Evolutionary conservation across 495 filamentous ascomycete genomes (phyloP).

Genomic region (Mycothermus thermophilus): DNA sequence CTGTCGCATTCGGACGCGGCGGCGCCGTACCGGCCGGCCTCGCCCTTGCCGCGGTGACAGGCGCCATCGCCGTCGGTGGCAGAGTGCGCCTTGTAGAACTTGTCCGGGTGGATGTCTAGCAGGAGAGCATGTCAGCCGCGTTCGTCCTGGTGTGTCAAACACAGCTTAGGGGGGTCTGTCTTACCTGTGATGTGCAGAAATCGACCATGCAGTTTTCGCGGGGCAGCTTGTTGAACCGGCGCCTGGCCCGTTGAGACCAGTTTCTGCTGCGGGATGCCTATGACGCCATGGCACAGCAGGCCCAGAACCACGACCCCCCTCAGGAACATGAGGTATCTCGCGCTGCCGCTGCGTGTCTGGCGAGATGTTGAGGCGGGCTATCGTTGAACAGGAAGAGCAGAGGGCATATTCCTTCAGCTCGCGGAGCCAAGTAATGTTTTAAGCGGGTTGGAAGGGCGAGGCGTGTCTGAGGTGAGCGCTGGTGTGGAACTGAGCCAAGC

Average conservation of each 20-base stretch:
- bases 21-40: conserved; percentile 68
- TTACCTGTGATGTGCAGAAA: conserved; percentile 97
- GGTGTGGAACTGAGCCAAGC: no score
- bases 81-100: conserved; percentile 63
- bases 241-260: conserved; percentile 4
- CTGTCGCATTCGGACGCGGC: conserved; percentile 82
- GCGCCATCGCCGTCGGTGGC: conserved; percentile 50
- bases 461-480: no score
- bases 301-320: conserved; percentile 12
- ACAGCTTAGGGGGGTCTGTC: no score
- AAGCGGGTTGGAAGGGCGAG: no score
- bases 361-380: no score
- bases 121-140: background rate
- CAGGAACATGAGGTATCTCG: conserved; percentile 11
- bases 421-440: no score
- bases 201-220: conserved; percentile 52
- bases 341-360: no score
- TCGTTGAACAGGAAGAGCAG: no score
- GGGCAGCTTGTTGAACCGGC: conserved; percentile 9
- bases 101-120: conserved; percentile 80
- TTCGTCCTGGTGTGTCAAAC: no score
- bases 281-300: conserved; percentile 25
- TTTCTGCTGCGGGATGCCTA: conserved; percentile 13
- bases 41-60: conserved; percentile 69
- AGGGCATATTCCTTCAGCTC: no score